Evolutionary conservation across 2,329 filamentous ascomycete species (phyloP).

Genomic region (Verticillium alfalfae): DNA sequence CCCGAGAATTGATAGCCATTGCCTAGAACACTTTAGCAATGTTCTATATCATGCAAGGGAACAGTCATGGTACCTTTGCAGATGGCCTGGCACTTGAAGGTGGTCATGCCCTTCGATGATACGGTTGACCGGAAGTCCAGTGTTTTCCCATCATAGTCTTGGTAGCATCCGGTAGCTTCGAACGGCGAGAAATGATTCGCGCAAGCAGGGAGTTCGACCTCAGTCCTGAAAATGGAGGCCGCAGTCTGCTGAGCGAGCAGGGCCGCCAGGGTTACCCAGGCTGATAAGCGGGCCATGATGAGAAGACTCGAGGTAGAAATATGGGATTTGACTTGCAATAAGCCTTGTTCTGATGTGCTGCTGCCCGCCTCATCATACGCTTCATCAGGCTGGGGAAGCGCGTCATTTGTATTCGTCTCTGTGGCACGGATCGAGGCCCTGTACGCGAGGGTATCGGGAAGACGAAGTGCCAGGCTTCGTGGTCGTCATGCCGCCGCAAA

Average conservation of each 20-base stretch:
- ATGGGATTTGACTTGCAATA: background rate
- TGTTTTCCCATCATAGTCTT: constrained; percentile 25
- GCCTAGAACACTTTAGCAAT: constrained; percentile 18
- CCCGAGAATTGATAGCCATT: constrained; percentile 46
- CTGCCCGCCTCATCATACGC: background rate
- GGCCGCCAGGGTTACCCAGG: background rate
- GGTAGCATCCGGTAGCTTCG: constrained; percentile 40
- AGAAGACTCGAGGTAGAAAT: background rate
- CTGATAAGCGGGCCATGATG: background rate
- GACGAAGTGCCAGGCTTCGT: no score
- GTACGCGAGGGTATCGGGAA: no score
- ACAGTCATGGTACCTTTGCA: constrained; percentile 35
- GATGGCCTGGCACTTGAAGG: constrained; percentile 38
- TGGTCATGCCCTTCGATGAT: constrained; percentile 34
- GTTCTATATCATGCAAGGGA: background rate
- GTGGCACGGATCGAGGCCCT: background rate
- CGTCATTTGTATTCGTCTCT: background rate
- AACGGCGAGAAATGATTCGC: constrained; percentile 39
- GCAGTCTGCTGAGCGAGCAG: background rate
- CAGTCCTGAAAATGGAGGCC: background rate
- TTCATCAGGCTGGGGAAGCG: background rate
- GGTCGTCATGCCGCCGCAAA: no score
- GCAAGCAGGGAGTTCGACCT: constrained; percentile 21
- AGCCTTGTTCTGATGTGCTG: background rate
- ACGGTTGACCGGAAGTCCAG: constrained; percentile 35